Evolutionary conservation across 2,329 filamentous ascomycete genomes (phyloP), one percentile per base, ranked within the genome.

Genomic region (Anthostomella pinea): DNA sequence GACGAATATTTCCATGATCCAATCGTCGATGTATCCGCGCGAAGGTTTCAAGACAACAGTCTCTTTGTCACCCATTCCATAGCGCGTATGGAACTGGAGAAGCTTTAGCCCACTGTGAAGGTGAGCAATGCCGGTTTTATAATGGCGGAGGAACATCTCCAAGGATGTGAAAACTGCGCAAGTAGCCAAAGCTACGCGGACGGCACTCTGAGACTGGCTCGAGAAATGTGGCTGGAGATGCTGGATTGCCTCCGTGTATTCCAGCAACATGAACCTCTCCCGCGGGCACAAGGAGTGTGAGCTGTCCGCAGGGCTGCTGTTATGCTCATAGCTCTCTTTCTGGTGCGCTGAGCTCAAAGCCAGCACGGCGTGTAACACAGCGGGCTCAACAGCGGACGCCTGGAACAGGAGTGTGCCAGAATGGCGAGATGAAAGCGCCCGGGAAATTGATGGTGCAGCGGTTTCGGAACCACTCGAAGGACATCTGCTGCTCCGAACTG

Each of bases 381-480:
- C 61, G 0, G 65, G 64, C 33, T 69, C 65, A 8, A 30, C 47
- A 1, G 55, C 39, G 14, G 58, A 57, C 5, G 58, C 57, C 24
- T 68, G 66, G 16, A 66, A 47, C 10, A 69, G 38, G 52, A 6
- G 43, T 52, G 18, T 50, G 49, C 67, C 67, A 69, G 28, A 69
- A 68, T 1, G 41, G 38, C 21, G 59, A 64, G 15, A 38, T 43
- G 34, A 65, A 68, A 2, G 54, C 52, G 1, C 64, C 64, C 0
- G 57, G 59, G 1, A 70, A 40, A 34, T 67, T 68, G 3, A 49
- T 44, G 1, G 49, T 51, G 4, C 62, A 68, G 14, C 61, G 60
- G 21, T 50, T 50, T 11, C 58, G 58, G 52, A 75, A 74, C 60
- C 67, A 73, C 10, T 68, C 62, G 11, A 70, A 60, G 35, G 53